Evolutionary conservation across 2,329 filamentous ascomycete species (phyloP), one percentile per base, ranked within the genome.

Genomic region (Cladophialophora bantiana): DNA sequence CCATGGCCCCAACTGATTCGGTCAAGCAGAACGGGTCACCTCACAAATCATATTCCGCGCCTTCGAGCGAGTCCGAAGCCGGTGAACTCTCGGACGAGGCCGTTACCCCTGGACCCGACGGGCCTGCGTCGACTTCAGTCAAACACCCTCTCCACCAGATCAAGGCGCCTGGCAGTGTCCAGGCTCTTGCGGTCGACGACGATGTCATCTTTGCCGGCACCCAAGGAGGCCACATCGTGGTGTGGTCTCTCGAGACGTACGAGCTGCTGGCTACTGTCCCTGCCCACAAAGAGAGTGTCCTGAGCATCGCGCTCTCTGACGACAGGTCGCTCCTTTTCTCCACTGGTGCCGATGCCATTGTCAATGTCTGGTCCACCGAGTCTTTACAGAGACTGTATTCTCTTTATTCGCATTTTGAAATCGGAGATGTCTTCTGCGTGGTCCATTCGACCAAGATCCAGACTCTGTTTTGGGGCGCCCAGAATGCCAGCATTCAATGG

Each of bases 391-490:
- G 91, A 34, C 84, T 95, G 0, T 95, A 94, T 81, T 93, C 95
- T 70, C 91, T 98, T 68, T 96, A 96, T 82, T 96, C 93, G 69
- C 90, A 90, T 57, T 94, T 96, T 78, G 95, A 98, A 73, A 91
- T 97, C 48, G 95, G 95, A 67, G 95, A 99, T 80, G 88, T 99
- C 66, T 98, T 98, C 77, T 96, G 93, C 73, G 89, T 97, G n/a
- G 90, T 90, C 1, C 97, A 96, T 78, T 97, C 93, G 3, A 82
- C 88, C 6, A 85, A 88, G 71, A 84, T 92, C 73, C 87, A 94
- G 72, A 96, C 91, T 0, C 85, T 97, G 3, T 98, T 97, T 77
- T 86, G 97, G 52, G 95, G 95, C 65, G 92, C 93, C 0, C 95
- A 98, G 76, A 97, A 98, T 75, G 68, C 73, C 75, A 67, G 78